Percentiles rank a stretch among this genome's conserved stretches.
phyloP scores from a whole-genome alignment of 108 stramenopile species.

The Nitzschia putrida region DNA sequence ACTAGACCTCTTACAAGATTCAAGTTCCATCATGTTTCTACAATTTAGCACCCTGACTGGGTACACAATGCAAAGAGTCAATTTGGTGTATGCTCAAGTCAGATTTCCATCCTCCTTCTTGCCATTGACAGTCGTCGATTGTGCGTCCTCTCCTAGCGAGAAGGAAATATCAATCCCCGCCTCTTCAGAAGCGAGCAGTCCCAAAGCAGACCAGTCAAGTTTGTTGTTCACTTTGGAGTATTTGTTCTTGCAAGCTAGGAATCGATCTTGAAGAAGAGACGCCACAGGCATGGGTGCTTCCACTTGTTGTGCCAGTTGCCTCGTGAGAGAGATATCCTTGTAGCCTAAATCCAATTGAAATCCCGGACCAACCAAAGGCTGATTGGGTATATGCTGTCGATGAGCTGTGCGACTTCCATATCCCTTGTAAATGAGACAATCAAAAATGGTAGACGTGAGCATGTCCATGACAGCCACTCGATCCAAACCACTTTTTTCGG shows the following conservation, averaged over 20 bases:
- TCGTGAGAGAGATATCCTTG: neutral
- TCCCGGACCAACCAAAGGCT: neutral
- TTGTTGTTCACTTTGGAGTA: neutral
- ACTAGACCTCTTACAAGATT: too few relatives aligned
- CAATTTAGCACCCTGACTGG: too few relatives aligned
- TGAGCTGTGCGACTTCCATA: neutral
- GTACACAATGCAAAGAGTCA: too few relatives aligned
- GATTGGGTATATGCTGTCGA: neutral
- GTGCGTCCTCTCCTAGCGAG: neutral
- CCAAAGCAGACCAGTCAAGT: neutral
- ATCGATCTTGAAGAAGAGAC: neutral
- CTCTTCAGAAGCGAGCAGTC: neutral
- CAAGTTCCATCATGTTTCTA: too few relatives aligned
- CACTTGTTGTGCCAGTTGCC: neutral
- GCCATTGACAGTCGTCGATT: too few relatives aligned
- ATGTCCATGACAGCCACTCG: conserved; percentile 2
- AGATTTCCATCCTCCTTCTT: too few relatives aligned
- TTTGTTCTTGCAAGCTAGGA: neutral
- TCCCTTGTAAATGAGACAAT: conserved; percentile 5
- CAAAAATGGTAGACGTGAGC: neutral
- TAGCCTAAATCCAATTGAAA: neutral
- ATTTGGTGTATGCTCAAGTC: too few relatives aligned
- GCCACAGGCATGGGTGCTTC: neutral
- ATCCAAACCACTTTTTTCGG: conserved; percentile 2
- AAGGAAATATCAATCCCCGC: neutral